Percentiles rank a stretch among this genome's conserved stretches.
phyloP scores from a whole-genome alignment of 2,329 filamentous ascomycete species.

The Harringtonia lauricola region DNA sequence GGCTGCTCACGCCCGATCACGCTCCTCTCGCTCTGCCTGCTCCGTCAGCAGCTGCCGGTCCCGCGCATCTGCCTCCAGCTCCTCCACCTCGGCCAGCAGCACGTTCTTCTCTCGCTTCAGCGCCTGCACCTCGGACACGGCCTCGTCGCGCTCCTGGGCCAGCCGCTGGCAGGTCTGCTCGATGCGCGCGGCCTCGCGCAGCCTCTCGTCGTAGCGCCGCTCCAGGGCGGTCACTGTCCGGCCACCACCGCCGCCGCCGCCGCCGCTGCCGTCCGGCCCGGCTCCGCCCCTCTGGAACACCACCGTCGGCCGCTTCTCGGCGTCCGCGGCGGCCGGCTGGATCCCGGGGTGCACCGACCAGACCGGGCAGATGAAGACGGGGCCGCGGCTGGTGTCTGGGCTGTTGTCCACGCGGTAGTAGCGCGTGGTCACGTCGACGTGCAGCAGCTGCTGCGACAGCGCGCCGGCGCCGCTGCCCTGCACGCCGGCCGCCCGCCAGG shows the following conservation, averaged over 20 bases:
- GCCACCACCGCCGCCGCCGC: slow-evolving; percentile 12
- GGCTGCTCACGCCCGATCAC: too few relatives aligned
- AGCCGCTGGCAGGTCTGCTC: slow-evolving; percentile 4
- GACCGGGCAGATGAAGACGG: slow-evolving; percentile 43
- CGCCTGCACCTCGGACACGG: not conserved
- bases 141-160: too few relatives aligned
- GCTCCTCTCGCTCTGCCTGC: too few relatives aligned
- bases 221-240: slow-evolving; percentile 23
- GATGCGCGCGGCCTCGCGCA: slow-evolving; percentile 4
- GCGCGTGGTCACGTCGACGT: slow-evolving; percentile 37
- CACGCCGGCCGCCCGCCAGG: slow-evolving; percentile 25
- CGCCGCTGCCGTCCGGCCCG: too few relatives aligned
- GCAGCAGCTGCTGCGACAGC: slow-evolving; percentile 22
- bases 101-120: not conserved
- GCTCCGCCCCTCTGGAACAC: too few relatives aligned
- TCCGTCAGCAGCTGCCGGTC: too few relatives aligned
- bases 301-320: slow-evolving; percentile 32
- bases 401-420: slow-evolving; percentile 30
- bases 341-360: slow-evolving; percentile 33
- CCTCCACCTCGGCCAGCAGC: not conserved
- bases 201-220: slow-evolving; percentile 12
- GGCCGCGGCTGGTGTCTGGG: slow-evolving; percentile 15
- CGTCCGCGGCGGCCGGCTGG: slow-evolving; percentile 26
- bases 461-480: slow-evolving; percentile 20
- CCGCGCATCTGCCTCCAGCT: too few relatives aligned